These are phyloP conservation scores for Heterobasidion annosum DNA, from an alignment of 1,284 basidiomycete genomes.

Conservation along the genomic window DNA sequence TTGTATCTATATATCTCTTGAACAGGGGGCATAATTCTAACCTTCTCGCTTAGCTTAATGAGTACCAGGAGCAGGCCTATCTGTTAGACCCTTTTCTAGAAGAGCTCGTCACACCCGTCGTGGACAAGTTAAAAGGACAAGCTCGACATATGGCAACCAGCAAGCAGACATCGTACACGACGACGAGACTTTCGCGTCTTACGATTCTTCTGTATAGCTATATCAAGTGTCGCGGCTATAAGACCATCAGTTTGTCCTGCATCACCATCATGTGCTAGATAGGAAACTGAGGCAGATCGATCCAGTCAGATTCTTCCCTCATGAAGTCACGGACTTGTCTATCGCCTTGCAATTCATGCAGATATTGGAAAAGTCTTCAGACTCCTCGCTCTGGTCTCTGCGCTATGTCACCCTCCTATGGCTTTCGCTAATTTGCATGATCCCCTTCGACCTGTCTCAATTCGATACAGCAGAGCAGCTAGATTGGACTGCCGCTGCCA, in stretches of 20 bases:
- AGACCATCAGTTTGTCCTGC: slow-evolving; percentile 74
- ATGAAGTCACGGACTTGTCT: slow-evolving; percentile 76
- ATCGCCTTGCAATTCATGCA: slow-evolving; percentile 66
- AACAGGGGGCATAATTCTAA: neutral
- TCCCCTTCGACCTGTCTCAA: slow-evolving; percentile 86
- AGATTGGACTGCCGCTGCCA: slow-evolving; percentile 38
- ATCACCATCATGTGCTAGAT: neutral
- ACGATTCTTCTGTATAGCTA: slow-evolving; percentile 73
- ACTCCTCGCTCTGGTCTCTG: slow-evolving; percentile 61
- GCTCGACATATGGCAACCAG: slow-evolving; percentile 37
- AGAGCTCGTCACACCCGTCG: slow-evolving; percentile 70
- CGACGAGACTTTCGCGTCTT: slow-evolving; percentile 38
- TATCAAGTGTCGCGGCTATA: slow-evolving; percentile 87
- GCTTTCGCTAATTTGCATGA: slow-evolving; percentile 89
- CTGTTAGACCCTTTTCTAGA: slow-evolving; percentile 96
- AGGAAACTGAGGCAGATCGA: slow-evolving; percentile 11
- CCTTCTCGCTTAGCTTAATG: slow-evolving; percentile 52
- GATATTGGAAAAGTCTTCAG: slow-evolving; percentile 32
- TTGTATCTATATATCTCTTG: slow-evolving; percentile 26
- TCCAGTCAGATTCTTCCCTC: slow-evolving; percentile 87
- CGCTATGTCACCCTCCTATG: slow-evolving; percentile 85
- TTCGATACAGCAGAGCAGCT: slow-evolving; percentile 55
- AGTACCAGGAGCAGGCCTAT: slow-evolving; percentile 92
- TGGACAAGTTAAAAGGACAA: slow-evolving; percentile 53
- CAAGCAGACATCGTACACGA: slow-evolving; percentile 23